Conservation (phyloP, 2,329 filamentous ascomycete species). For the Rhexocercosporidium sp. region DNA sequence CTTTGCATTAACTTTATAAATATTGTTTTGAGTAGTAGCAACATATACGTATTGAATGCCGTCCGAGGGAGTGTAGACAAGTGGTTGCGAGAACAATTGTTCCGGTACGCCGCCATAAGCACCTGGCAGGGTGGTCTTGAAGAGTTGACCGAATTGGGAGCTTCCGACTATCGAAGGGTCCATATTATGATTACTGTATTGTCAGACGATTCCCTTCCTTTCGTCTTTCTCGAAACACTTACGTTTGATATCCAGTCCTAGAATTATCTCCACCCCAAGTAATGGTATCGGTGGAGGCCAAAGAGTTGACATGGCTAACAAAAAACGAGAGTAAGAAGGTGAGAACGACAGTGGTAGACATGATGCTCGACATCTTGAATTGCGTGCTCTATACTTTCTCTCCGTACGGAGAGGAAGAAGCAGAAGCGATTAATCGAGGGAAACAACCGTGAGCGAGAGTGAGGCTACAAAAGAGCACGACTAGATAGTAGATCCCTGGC, state of each 20-base stretch:
- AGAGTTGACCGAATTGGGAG: slow-evolving; percentile 60
- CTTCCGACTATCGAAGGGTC: slow-evolving; percentile 62
- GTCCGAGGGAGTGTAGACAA: slow-evolving; percentile 57
- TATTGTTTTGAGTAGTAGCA: slow-evolving; percentile 62
- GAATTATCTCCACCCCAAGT: slow-evolving; percentile 65
- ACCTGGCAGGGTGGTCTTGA: slow-evolving; percentile 57
- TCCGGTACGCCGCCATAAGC: slow-evolving; percentile 55
- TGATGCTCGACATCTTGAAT: slow-evolving; percentile 21
- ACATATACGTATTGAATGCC: slow-evolving; percentile 59
- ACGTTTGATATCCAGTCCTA: slow-evolving; percentile 59
- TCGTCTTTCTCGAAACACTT: slow-evolving; percentile 33
- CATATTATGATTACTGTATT: slow-evolving; percentile 61
- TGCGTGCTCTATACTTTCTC: not conserved
- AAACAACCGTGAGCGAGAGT: slow-evolving; percentile 9
- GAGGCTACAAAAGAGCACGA: slow-evolving; percentile 1
- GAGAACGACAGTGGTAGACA: slow-evolving; percentile 31
- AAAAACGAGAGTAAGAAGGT: slow-evolving; percentile 31
- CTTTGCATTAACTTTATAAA: slow-evolving; percentile 61
- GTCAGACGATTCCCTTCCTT: slow-evolving; percentile 20
- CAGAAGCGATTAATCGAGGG: not conserved
- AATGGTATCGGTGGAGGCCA: slow-evolving; percentile 47
- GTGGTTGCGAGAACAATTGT: slow-evolving; percentile 57
- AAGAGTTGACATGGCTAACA: slow-evolving; percentile 29
- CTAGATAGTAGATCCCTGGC: slow-evolving; percentile 7
- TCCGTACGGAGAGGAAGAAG: not conserved